phyloP scores from a whole-genome alignment of 371 early-diverging fungal species.

The Smittium culicis region DNA sequence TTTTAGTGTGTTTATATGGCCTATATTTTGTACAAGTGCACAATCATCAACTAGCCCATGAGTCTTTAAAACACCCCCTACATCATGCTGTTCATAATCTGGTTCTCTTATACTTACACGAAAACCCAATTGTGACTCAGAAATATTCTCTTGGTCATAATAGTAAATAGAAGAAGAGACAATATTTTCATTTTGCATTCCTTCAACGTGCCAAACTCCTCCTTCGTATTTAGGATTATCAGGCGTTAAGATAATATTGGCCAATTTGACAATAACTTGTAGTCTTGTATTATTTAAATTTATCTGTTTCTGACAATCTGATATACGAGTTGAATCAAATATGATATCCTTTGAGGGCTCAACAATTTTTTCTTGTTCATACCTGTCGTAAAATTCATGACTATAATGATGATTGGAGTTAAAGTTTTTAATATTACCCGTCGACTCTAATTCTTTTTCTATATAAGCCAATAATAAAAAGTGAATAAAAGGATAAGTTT shows the following conservation, averaged over 20 bases:
- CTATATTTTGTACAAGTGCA: neutral
- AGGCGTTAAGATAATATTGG: conserved; percentile 12
- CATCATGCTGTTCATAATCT: conserved; percentile 19
- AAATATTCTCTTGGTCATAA: conserved; percentile 44
- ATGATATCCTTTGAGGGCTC: neutral
- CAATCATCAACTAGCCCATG: conserved; percentile 13
- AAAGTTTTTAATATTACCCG: no score
- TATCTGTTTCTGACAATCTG: neutral
- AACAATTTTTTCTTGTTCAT: conserved; percentile 1
- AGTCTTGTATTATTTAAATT: neutral
- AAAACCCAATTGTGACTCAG: conserved; percentile 30
- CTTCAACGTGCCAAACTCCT: conserved; percentile 50
- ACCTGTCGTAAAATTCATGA: neutral
- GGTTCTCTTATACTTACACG: conserved; percentile 23
- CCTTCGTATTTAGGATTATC: conserved; percentile 38
- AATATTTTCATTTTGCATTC: conserved; percentile 45
- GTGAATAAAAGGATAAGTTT: no score
- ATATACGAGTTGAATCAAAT: neutral
- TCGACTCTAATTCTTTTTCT: no score
- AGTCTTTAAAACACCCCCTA: conserved; percentile 11
- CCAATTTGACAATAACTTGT: conserved; percentile 14
- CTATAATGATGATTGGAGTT: no score
- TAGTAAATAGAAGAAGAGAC: conserved; percentile 44
- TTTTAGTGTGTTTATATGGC: neutral
- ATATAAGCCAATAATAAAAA: no score